Conservation (phyloP, 768 basidiomycete species). For the Leccinellum rugosiceps region DNA sequence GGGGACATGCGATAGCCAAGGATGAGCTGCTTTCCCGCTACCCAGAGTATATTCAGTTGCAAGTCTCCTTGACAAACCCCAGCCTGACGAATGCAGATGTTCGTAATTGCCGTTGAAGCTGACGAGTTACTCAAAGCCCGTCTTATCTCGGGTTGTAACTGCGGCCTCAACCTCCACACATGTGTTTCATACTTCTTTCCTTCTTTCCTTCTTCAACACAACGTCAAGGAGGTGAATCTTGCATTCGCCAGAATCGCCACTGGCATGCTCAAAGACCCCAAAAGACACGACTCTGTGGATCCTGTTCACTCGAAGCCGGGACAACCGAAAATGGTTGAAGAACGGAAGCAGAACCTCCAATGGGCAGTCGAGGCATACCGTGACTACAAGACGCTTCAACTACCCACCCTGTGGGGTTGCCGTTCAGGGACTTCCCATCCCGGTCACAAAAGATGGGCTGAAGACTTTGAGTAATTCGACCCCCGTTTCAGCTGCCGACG, state of each 20-base stretch:
- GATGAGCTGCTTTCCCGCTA: slow-evolving; percentile 35
- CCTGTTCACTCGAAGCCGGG: slow-evolving; percentile 80
- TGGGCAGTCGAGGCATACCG: slow-evolving; percentile 89
- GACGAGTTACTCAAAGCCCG: slow-evolving; percentile 69
- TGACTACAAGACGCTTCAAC: slow-evolving; percentile 62
- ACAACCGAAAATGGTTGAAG: slow-evolving; percentile 55
- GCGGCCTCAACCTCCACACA: slow-evolving; percentile 74
- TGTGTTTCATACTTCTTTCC: slow-evolving; percentile 91
- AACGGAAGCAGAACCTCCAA: slow-evolving; percentile 74
- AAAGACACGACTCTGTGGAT: slow-evolving; percentile 69
- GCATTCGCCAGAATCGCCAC: too few relatives aligned
- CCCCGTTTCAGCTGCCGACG: slow-evolving; percentile 52
- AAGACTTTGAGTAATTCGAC: slow-evolving; percentile 59
- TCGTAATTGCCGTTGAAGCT: too few relatives aligned
- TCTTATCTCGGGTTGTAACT: slow-evolving; percentile 68
- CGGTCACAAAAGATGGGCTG: slow-evolving; percentile 87
- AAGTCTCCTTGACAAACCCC: too few relatives aligned
- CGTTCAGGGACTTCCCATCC: slow-evolving; percentile 92
- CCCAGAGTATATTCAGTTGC: too few relatives aligned
- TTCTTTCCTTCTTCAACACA: slow-evolving; percentile 83
- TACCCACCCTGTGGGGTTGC: slow-evolving; percentile 89
- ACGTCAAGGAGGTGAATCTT: slow-evolving; percentile 73
- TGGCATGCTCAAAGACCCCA: slow-evolving; percentile 84
- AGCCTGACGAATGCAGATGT: slow-evolving; percentile 66
- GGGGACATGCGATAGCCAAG: slow-evolving; percentile 57